Evolutionary conservation across 1,139 yeast species (phyloP), one percentile per base, ranked within the genome.

Genomic region (Suhomyces coccinellae): DNA sequence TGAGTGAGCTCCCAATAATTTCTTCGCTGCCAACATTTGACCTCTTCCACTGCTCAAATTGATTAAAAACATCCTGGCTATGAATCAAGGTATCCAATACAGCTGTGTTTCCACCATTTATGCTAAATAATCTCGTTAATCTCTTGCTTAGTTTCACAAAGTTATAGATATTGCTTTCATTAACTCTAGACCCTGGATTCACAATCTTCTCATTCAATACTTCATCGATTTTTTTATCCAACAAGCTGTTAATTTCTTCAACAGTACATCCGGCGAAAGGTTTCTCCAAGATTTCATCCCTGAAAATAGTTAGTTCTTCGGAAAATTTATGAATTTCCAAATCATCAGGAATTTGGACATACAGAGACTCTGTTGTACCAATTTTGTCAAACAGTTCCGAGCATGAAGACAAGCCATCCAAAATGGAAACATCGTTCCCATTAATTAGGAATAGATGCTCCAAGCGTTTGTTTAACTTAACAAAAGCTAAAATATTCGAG

Each of bases 311-410:
- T 40, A 57, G 52, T 39, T 59, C 57, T 2, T 43, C 39, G 3
- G 50, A 46, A 36, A 54, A 59, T 7, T 49, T 52, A 38, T 62
- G 60, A 30, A 62, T 40, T 26, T 52, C 53, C 16, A 62, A 49
- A 6, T 62, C 56, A 17, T 59, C 66, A 0, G 67, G 66, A 30
- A 62, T 56, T 38, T 61, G 66, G 4, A 50, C 45, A 36, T 59
- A 61, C 6, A 36, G 36, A 6, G 24, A 24, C 14, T 27, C 22
- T 22, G 28, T 12, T n/a, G 35, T 37, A 7, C 36, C 16, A 4
- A 28, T 14, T 17, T 33, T 27, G 11, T 40, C 40, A 33, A 55
- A 56, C 2, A 52, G 57, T 2, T 41, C 17, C 12, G 54, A 54
- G 9, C 56, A 56, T 10, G 52, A 47, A 15, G 60, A 40, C 10